Conservation (phyloP, 208 protist genomes). For the Novymonas esmeraldas region DNA sequence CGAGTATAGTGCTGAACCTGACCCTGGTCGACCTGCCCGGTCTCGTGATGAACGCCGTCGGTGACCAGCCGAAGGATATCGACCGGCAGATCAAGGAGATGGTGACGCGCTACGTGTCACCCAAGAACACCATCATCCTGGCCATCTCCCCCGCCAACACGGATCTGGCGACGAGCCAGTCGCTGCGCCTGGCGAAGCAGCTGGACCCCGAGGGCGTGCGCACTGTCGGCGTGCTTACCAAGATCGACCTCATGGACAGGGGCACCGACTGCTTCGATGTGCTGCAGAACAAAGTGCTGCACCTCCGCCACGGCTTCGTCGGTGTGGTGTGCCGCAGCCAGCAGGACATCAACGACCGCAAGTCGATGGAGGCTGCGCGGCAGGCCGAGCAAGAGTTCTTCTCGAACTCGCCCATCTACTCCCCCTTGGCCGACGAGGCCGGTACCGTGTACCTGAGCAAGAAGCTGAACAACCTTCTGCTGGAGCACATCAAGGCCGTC, state of each 20-base stretch:
- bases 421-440: conserved; percentile 71
- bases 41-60: conserved; percentile 98
- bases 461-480: conserved; percentile 92
- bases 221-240: conserved; percentile 99
- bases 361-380: conserved; percentile 87
- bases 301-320: conserved; percentile 97
- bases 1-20: conserved; percentile 96
- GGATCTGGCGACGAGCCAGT: conserved; percentile 99
- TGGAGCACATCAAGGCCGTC: conserved; percentile 95
- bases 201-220: conserved; percentile 97
- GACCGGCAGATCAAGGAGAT: conserved; percentile 97
- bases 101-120: conserved; percentile 96
- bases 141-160: conserved; percentile 98
- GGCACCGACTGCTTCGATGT: conserved; percentile 98
- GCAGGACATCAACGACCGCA: conserved; percentile 95
- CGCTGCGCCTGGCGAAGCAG: conserved; percentile 96
- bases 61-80: conserved; percentile 98
- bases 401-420: conserved; percentile 90
- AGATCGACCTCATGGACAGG: conserved; percentile 98
- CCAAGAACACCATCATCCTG: conserved; percentile 98
- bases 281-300: conserved; percentile 93
- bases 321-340: conserved; percentile 99
- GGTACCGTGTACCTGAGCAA: conserved; percentile 93
- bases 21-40: conserved; percentile 99
- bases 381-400: conserved; percentile 95